Conservation (phyloP, 140 eudicot genomes). For the Bidens hawaiensis region DNA sequence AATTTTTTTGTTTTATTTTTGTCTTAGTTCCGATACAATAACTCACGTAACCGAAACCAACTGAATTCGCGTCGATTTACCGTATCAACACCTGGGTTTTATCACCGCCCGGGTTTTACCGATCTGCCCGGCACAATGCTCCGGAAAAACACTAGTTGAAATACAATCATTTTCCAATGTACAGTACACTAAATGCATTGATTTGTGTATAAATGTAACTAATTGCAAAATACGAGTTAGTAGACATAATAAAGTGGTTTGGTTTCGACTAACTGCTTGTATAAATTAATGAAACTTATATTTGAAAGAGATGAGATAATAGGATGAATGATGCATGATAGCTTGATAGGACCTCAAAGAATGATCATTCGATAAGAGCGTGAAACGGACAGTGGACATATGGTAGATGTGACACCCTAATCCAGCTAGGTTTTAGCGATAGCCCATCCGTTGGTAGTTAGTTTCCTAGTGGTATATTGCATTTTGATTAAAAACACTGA, state of each 20-base stretch:
- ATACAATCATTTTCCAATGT: background rate
- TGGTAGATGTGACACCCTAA: no score
- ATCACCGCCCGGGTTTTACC: no score
- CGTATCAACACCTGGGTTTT: no score
- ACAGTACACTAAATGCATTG: background rate
- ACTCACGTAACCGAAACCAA: no score
- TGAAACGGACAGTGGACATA: no score
- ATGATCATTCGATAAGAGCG: background rate
- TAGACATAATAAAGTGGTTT: slow-evolving; percentile 7
- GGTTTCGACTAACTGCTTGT: background rate
- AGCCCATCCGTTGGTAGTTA: no score
- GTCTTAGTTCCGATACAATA: no score
- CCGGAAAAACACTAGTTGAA: no score
- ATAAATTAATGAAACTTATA: background rate
- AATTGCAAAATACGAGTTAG: background rate
- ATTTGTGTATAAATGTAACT: background rate
- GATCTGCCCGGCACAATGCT: no score
- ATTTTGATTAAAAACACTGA: background rate
- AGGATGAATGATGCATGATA: background rate
- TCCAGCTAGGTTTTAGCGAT: no score
- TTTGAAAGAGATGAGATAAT: background rate
- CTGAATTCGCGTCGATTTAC: no score
- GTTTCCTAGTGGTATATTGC: background rate
- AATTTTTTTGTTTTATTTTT: no score
- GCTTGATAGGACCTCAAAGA: background rate